phyloP scores from a whole-genome alignment of 129 eudicot species.

The Saposhnikovia divaricata region DNA sequence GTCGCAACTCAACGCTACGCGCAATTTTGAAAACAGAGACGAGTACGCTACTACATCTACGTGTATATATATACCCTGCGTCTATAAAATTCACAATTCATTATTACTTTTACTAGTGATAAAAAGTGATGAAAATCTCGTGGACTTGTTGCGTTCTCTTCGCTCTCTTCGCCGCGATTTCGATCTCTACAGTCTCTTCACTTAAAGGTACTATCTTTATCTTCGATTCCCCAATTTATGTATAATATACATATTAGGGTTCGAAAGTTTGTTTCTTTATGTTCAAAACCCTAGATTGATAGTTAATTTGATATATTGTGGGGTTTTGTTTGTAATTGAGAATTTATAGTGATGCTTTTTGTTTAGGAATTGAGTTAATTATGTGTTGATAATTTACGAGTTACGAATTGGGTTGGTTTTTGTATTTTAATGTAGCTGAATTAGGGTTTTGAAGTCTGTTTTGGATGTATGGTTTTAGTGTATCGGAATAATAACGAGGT shows the following conservation, averaged over 20 bases:
- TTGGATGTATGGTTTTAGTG: neutral
- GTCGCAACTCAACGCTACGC: neutral
- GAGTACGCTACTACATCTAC: neutral
- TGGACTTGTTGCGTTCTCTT: no score
- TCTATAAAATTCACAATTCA: neutral
- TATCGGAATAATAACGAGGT: neutral
- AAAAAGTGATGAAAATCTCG: neutral
- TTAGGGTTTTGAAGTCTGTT: neutral
- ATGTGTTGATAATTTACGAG: neutral
- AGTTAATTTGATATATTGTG: neutral
- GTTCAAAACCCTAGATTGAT: neutral
- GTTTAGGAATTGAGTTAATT: neutral
- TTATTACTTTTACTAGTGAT: neutral
- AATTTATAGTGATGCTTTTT: neutral
- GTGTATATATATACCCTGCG: neutral
- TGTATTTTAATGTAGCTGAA: neutral
- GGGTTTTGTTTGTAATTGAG: neutral
- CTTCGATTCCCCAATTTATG: neutral
- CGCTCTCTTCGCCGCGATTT: neutral
- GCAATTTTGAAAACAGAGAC: neutral
- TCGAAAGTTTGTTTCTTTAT: neutral
- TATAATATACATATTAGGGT: neutral
- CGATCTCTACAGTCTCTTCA: neutral
- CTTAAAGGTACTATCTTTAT: neutral
- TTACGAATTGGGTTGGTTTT: neutral